Conservation (phyloP, 176 grass and related monocot genomes). For the Oryza australiensis region DNA sequence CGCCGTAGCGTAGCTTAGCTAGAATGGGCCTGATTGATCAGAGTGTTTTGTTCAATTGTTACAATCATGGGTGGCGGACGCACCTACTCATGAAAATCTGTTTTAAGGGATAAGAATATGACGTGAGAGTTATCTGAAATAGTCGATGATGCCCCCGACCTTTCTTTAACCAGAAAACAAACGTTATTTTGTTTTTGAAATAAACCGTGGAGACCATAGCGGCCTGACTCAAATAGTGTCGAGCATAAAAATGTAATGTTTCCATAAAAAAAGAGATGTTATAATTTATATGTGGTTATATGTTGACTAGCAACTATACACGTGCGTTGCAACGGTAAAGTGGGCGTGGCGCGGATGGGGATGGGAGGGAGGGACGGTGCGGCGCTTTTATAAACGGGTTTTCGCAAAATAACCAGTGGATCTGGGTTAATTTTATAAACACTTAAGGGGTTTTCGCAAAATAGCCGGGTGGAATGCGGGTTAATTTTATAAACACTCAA, state of each 20-base stretch:
- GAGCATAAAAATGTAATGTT: background rate
- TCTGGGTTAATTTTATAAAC: too few species aligned
- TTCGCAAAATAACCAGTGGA: too few species aligned
- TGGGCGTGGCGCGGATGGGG: too few species aligned
- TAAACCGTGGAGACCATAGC: background rate
- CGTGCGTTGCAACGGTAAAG: too few species aligned
- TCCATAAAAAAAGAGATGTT: too few species aligned
- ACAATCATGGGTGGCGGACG: background rate
- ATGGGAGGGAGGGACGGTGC: too few species aligned
- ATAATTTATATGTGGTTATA: background rate
- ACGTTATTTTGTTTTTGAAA: background rate
- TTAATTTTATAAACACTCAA: too few species aligned
- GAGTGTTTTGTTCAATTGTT: background rate
- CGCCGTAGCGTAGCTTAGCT: background rate
- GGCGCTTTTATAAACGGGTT: too few species aligned
- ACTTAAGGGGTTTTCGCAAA: too few species aligned
- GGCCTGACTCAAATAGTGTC: background rate
- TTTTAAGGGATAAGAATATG: background rate
- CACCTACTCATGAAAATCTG: background rate
- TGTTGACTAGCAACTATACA: too few species aligned
- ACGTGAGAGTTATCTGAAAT: background rate
- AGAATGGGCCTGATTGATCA: background rate
- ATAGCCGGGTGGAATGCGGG: too few species aligned
- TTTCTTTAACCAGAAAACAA: background rate
- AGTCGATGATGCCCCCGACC: fast-evolving